Base-by-base conservation (phyloP, 1,284 basidiomycete genomes). In the Phellopilus nigrolimitatus region DNA sequence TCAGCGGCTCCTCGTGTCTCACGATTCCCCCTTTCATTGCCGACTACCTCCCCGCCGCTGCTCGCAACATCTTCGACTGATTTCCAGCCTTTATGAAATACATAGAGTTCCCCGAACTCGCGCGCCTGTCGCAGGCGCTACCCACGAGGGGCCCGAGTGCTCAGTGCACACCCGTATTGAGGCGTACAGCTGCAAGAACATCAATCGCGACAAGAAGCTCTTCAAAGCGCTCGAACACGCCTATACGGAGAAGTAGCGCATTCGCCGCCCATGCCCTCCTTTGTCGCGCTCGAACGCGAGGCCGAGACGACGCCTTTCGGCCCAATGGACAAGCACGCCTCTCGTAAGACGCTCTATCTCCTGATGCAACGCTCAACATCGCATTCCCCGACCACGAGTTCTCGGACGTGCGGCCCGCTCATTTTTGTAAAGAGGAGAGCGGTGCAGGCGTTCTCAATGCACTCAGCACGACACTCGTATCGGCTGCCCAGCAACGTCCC, bases 311-410 rank as follows among this genome's bases (percentile, higher is more conserved):
- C 87, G 36, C 85, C 87, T 0, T 89, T 89, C 58, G 86, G 87
- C 8, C 82, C 84, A 41, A 82, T 89, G 62, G 79, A 82, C 71
- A 79, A 84, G 60, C 83, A 83, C 49, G 72, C 79, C 31, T 85
- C 88, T 30, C 77, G 92, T 62, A 95, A 94, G 78, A 92, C 88
- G 1, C 80, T 95, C 46, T 94, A 91, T 73, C 80, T 97, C 49
- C 87, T 99, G 64, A 97, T 99, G 89, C 93, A 12, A 95, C 94
- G 3, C 86, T 99, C 62, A 99, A 99, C 71, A 83, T 92, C 61
- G 95, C 95, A 2, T 99, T 97, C 66, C 95, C 95, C 0, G 95
- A 98, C 75, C 84, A 98, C 70, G 95, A 98, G 66, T 99, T 99
- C 71, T 91, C 90, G 19, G 86, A 91, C 62, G 90, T 97, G 49